A percentile compares a stretch with the other conserved stretches of the same genome.
phyloP scores from a whole-genome alignment of 495 filamentous ascomycete genomes.

The Hamigera avellanea region DNA sequence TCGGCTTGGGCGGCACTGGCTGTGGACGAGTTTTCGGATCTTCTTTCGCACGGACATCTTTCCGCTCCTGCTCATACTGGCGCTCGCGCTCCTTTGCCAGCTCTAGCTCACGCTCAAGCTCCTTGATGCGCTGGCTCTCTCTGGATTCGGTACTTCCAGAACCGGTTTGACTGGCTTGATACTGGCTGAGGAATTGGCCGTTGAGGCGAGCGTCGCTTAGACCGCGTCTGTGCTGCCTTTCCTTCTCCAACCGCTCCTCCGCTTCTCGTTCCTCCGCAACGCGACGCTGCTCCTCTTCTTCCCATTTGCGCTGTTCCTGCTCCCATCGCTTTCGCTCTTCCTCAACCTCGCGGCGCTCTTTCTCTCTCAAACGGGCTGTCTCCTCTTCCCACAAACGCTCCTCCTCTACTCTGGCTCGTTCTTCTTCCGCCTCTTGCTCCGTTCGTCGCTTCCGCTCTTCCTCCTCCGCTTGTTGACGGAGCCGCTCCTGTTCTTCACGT shows the following conservation, averaged over 20 bases:
- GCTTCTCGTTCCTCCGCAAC: conserved; percentile 62
- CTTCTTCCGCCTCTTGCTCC: conserved; percentile 60
- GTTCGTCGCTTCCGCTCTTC: conserved; percentile 47
- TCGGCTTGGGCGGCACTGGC: conserved; percentile 39
- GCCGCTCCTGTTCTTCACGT: conserved; percentile 51
- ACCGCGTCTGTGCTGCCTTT: conserved; percentile 48
- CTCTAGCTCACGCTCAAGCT: conserved; percentile 79
- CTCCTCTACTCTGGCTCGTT: conserved; percentile 54
- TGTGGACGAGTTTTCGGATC: conserved; percentile 27
- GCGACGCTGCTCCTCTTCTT: conserved; percentile 66
- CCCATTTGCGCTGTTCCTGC: conserved; percentile 74
- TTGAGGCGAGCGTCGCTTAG: conserved; percentile 56
- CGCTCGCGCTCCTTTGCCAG: conserved; percentile 75
- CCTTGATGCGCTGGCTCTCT: conserved; percentile 56
- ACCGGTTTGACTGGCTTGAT: conserved; percentile 45
- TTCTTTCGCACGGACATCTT: conserved; percentile 36
- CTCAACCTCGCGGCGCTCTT: conserved; percentile 56
- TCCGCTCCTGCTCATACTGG: conserved; percentile 71
- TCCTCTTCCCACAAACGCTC: conserved; percentile 74
- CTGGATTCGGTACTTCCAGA: conserved; percentile 18
- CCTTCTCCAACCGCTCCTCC: conserved; percentile 52
- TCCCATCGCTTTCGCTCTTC: conserved; percentile 75
- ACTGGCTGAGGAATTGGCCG: conserved; percentile 79
- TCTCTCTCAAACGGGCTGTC: conserved; percentile 51
- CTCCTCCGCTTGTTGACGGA: conserved; percentile 51